These are phyloP conservation scores for Magnolia officinalis DNA, from an alignment of 164 flowering plant species.

Conservation along the genomic window DNA sequence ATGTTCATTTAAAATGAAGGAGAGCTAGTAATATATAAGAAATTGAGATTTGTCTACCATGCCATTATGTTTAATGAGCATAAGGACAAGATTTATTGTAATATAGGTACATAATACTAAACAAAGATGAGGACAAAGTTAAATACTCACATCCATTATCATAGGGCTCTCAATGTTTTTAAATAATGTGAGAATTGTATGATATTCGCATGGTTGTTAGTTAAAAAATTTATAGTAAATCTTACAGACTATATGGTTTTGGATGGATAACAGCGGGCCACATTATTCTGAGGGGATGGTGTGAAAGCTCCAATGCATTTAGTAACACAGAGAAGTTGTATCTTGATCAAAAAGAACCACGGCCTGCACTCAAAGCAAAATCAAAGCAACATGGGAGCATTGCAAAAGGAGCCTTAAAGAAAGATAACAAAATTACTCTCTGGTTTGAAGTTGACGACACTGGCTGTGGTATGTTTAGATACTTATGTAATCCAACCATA, in stretches of 20 bases:
- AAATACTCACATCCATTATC: background rate
- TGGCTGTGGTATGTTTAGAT: slow-evolving; percentile 71
- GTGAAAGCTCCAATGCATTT: slow-evolving; percentile 39
- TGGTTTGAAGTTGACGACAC: slow-evolving; percentile 97
- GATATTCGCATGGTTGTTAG: background rate
- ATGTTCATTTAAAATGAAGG: too few relatives aligned
- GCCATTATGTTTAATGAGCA: too few relatives aligned
- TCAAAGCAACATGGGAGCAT: slow-evolving; percentile 45
- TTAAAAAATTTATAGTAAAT: background rate
- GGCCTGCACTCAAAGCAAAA: slow-evolving; percentile 33
- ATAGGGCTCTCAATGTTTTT: background rate
- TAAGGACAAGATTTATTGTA: too few relatives aligned
- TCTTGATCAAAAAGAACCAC: slow-evolving; percentile 34
- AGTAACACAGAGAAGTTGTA: slow-evolving; percentile 23
- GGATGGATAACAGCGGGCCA: slow-evolving; percentile 67
- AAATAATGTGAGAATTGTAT: background rate
- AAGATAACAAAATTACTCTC: slow-evolving; percentile 56
- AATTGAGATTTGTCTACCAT: too few relatives aligned
- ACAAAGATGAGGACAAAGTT: background rate
- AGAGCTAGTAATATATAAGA: too few relatives aligned
- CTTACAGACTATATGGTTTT: background rate
- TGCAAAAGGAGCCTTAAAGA: slow-evolving; percentile 37
- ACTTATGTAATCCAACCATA: background rate
- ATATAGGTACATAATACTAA: too few relatives aligned
- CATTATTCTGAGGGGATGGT: slow-evolving; percentile 83